Conservation (phyloP, 768 basidiomycete species). For the Dentipellis sp. region DNA sequence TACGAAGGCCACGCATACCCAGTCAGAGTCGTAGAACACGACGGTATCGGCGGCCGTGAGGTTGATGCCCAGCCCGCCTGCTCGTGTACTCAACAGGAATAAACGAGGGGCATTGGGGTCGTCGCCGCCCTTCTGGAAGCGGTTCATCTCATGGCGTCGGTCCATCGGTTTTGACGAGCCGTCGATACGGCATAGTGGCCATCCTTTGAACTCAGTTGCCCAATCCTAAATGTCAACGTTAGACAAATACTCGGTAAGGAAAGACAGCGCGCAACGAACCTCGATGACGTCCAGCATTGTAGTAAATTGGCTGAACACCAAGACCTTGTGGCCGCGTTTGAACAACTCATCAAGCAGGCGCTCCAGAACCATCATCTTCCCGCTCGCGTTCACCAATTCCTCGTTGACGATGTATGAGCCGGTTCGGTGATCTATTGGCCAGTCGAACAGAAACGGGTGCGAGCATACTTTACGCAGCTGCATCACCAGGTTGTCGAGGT, state of each 20-base stretch:
- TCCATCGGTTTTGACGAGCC: constrained; percentile 75
- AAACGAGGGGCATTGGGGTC: constrained; percentile 53
- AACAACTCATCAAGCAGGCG: constrained; percentile 81
- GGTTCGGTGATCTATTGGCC: constrained; percentile 60
- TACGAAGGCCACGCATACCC: constrained; percentile 43
- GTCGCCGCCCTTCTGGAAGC: constrained; percentile 70
- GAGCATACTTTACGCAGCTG: constrained; percentile 95
- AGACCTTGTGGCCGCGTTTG: constrained; percentile 68
- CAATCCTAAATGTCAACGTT: constrained; percentile 49
- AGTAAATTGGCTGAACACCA: constrained; percentile 91
- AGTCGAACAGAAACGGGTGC: constrained; percentile 86
- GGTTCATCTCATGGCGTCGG: constrained; percentile 76
- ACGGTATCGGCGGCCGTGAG: constrained; percentile 82
- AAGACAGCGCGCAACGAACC: constrained; percentile 30
- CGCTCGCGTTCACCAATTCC: constrained; percentile 76
- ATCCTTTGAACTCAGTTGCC: constrained; percentile 77
- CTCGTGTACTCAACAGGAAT: constrained; percentile 74
- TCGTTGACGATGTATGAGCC: constrained; percentile 60
- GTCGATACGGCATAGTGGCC: constrained; percentile 87
- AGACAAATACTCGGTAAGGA: neutral
- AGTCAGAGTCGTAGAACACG: constrained; percentile 90
- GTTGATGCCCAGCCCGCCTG: constrained; percentile 76
- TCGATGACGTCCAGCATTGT: constrained; percentile 95
- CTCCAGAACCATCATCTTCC: constrained; percentile 97
- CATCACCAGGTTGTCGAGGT: constrained; percentile 89